phyloP scores from a whole-genome alignment of 164 flowering plant species.

The Vitis amurensis region DNA sequence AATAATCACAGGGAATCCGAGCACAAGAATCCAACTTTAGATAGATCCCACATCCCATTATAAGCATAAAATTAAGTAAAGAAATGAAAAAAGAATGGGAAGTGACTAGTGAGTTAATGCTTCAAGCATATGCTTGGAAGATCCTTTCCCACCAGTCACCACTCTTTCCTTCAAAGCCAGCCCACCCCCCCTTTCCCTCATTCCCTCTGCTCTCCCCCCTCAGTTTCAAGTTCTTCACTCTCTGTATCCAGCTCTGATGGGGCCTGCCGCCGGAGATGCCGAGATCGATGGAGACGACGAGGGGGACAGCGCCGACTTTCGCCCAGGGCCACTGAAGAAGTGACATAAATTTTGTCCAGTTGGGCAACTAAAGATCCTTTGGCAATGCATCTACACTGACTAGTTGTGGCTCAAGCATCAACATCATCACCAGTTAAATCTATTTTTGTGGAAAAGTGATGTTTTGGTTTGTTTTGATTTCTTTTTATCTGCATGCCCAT shows the following conservation, averaged over 20 bases:
- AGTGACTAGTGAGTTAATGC: conserved; percentile 21
- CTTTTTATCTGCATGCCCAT: too few species aligned
- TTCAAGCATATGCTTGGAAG: conserved; percentile 33
- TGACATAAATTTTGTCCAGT: not conserved
- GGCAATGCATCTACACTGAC: conserved; percentile 21
- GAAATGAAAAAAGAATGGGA: conserved; percentile 7
- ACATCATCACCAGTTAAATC: too few species aligned
- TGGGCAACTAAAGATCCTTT: conserved; percentile 38
- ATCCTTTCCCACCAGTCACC: conserved; percentile 20
- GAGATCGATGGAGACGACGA: conserved; percentile 5
- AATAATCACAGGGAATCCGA: too few species aligned
- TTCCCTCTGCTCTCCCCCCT: conserved; percentile 1
- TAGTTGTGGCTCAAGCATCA: not conserved
- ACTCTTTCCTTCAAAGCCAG: not conserved
- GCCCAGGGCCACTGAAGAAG: not conserved
- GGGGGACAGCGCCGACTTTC: not conserved
- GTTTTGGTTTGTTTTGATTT: too few species aligned
- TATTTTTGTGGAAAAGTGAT: too few species aligned
- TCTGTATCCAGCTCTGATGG: not conserved
- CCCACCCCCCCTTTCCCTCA: too few species aligned
- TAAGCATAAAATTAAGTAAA: conserved; percentile 6
- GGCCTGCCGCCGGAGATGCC: not conserved
- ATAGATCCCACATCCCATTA: conserved; percentile 6
- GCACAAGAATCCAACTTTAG: not conserved
- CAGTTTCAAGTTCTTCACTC: not conserved